Evolutionary conservation across 2,329 filamentous ascomycete genomes (phyloP).

Genomic region (Domatiomyces catenatus): DNA sequence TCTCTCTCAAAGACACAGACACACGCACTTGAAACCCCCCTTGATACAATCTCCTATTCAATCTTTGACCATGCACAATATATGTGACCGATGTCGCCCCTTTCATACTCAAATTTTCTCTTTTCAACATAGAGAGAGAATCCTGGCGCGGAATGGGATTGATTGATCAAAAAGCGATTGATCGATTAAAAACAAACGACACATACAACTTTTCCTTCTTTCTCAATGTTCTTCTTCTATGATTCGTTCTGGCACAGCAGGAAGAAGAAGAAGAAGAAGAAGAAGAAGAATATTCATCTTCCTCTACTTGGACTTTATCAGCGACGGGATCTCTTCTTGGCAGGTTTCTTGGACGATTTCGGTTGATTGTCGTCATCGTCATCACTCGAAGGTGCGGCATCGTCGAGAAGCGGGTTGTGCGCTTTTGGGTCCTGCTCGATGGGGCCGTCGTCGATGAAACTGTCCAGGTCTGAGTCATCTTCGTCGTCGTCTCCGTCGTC

Average conservation of each 20-base stretch:
- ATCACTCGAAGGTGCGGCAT: slow-evolving; percentile 43
- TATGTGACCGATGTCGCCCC: not conserved
- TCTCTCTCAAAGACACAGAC: not conserved
- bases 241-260: too few relatives aligned
- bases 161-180: too few relatives aligned
- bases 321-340: slow-evolving; percentile 29
- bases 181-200: too few relatives aligned
- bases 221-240: too few relatives aligned
- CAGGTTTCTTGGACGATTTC: not conserved
- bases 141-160: too few relatives aligned
- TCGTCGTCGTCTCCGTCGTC: slow-evolving; percentile 19
- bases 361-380: slow-evolving; percentile 39
- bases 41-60: not conserved
- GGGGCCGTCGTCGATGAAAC: slow-evolving; percentile 30
- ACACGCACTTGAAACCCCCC: not conserved
- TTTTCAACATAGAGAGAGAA: too few relatives aligned
- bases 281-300: slow-evolving; percentile 16
- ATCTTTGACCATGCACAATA: not conserved
- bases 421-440: slow-evolving; percentile 32
- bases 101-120: too few relatives aligned
- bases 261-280: too few relatives aligned
- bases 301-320: slow-evolving; percentile 32
- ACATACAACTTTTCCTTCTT: too few relatives aligned
- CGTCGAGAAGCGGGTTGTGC: slow-evolving; percentile 24
- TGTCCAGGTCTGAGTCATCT: slow-evolving; percentile 31